These are phyloP conservation scores for Anisodus tanguticus DNA, from an alignment of 257 asterid genomes.

Conservation along the genomic window DNA sequence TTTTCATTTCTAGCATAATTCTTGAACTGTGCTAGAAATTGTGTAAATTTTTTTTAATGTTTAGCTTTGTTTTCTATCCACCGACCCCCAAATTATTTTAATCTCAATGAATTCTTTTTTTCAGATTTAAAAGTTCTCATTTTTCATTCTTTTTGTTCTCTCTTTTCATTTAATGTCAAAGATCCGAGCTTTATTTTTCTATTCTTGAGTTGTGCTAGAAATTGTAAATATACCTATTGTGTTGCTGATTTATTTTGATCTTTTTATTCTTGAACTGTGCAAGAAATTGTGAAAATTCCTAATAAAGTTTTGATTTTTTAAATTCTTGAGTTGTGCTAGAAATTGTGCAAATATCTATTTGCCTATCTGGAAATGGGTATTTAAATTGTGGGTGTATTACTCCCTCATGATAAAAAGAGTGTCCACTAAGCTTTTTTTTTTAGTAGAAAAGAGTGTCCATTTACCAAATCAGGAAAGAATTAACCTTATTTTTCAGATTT, in stretches of 20 bases:
- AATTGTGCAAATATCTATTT: background rate
- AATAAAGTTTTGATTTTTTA: background rate
- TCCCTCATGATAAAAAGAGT: too few relatives aligned
- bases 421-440: too few relatives aligned
- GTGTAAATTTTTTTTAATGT: background rate
- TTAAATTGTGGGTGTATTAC: background rate
- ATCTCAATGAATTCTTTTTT: too few relatives aligned
- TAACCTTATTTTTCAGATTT: too few relatives aligned
- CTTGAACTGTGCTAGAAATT: background rate
- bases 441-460: too few relatives aligned
- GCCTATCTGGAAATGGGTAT: background rate
- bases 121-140: background rate
- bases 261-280: background rate
- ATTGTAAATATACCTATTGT: background rate
- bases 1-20: too few relatives aligned
- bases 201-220: background rate
- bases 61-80: background rate
- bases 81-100: background rate
- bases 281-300: constrained; percentile 8
- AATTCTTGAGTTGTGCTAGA: background rate
- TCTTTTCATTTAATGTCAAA: background rate
- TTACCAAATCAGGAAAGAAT: too few relatives aligned
- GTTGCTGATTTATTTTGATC: too few relatives aligned
- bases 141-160: too few relatives aligned
- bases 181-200: background rate